These are phyloP conservation scores for Fusarium sp. DNA, from an alignment of 2,329 filamentous ascomycete species.

Conservation along the genomic window DNA sequence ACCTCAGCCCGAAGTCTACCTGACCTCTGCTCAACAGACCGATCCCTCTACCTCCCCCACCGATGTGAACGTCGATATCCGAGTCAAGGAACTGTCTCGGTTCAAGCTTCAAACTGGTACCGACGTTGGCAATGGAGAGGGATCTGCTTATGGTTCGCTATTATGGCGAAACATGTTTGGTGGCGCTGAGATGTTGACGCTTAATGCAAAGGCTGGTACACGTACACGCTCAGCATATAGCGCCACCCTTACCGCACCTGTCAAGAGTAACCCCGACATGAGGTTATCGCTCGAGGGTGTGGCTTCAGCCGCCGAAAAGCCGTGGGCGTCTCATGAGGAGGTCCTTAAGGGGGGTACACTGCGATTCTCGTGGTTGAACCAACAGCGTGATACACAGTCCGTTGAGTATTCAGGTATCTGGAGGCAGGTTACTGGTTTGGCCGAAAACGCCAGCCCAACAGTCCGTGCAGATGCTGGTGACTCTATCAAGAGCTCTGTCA, in stretches of 20 bases:
- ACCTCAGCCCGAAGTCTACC: conserved; percentile 80
- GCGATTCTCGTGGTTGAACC: conserved; percentile 78
- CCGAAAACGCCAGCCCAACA: conserved; percentile 78
- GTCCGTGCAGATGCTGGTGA: conserved; percentile 89
- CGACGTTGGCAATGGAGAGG: conserved; percentile 92
- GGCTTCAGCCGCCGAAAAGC: conserved; percentile 85
- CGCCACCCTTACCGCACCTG: conserved; percentile 82
- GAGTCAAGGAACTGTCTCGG: conserved; percentile 82
- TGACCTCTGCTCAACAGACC: conserved; percentile 77
- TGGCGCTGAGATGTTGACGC: conserved; percentile 86
- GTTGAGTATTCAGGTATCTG: conserved; percentile 83
- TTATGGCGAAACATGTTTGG: conserved; percentile 93
- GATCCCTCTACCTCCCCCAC: conserved; percentile 76
- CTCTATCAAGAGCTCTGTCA: conserved; percentile 86
- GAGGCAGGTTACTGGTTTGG: conserved; percentile 87
- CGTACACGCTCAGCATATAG: conserved; percentile 92
- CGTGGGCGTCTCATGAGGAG: conserved; percentile 95
- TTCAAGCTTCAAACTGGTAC: conserved; percentile 94
- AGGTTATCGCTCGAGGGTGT: conserved; percentile 82
- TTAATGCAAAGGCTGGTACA: conserved; percentile 89
- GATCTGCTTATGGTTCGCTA: conserved; percentile 89
- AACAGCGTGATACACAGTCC: conserved; percentile 75
- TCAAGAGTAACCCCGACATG: conserved; percentile 85
- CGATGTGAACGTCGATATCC: conserved; percentile 85
- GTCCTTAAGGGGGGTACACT: conserved; percentile 79